Conservation (phyloP, 345 rosid genomes). For the Aurinia saxatilis region DNA sequence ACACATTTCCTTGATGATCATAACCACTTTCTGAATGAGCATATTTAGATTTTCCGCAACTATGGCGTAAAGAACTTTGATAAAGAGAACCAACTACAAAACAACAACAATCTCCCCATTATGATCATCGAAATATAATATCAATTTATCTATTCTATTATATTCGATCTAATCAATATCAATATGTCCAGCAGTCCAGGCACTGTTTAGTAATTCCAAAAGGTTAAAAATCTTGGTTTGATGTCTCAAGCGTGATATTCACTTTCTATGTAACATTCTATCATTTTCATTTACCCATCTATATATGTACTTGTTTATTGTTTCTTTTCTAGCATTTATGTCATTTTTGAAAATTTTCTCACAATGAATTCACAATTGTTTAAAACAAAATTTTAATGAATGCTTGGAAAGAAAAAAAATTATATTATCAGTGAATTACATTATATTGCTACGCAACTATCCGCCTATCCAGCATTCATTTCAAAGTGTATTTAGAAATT, state of each 20-base stretch:
- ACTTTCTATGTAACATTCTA: neutral
- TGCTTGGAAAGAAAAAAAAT: too few species aligned
- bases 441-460: too few species aligned
- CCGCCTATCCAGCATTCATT: too few species aligned
- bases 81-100: neutral
- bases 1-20: neutral
- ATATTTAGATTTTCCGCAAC: constrained; percentile 3
- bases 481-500: too few species aligned
- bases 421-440: too few species aligned
- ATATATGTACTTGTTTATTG: neutral
- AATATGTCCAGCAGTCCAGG: neutral
- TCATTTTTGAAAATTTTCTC: too few species aligned
- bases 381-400: too few species aligned
- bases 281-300: neutral
- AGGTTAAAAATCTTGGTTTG: neutral
- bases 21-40: neutral
- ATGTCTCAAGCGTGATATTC: neutral
- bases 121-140: neutral
- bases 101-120: neutral
- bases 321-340: neutral
- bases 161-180: constrained; percentile 21
- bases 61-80: constrained; percentile 12
- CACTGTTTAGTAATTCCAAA: neutral
- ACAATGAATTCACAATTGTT: too few species aligned
- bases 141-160: neutral